These are phyloP conservation scores for Fragaria iinumae DNA, from an alignment of 306 rosid species.

Conservation along the genomic window DNA sequence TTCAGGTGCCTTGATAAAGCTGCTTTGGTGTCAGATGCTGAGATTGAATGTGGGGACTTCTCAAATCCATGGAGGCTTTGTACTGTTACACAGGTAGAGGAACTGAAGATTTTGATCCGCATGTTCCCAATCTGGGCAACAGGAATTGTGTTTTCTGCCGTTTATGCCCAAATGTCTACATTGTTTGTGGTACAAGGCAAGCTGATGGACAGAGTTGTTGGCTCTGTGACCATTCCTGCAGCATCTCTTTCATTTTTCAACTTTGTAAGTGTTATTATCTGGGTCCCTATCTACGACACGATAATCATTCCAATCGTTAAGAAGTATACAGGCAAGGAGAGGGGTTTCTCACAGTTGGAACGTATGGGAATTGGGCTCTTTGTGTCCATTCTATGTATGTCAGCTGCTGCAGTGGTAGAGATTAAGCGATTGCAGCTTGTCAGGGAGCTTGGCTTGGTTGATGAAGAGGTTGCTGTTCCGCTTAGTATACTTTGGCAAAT, in stretches of 20 bases:
- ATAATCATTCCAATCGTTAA: slow-evolving; percentile 28
- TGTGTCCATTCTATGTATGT: slow-evolving; percentile 23
- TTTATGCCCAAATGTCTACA: slow-evolving; percentile 38
- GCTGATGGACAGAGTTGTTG: slow-evolving; percentile 32
- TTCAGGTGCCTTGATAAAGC: slow-evolving; percentile 44
- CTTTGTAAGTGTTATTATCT: slow-evolving; percentile 10
- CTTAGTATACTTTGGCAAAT: slow-evolving; percentile 34
- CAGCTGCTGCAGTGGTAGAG: slow-evolving; percentile 36
- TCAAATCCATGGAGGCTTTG: slow-evolving; percentile 36
- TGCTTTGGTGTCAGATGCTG: slow-evolving; percentile 18
- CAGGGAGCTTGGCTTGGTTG: slow-evolving; percentile 15
- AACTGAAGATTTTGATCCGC: slow-evolving; percentile 33
- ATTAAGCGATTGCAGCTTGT: slow-evolving; percentile 26
- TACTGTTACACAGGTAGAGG: slow-evolving; percentile 36
- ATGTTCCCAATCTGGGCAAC: slow-evolving; percentile 41
- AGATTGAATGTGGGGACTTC: slow-evolving; percentile 7
- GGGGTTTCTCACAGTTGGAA: slow-evolving; percentile 34
- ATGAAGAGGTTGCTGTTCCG: slow-evolving; percentile 22
- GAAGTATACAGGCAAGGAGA: slow-evolving; percentile 19
- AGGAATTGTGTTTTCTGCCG: slow-evolving; percentile 30
- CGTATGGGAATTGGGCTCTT: slow-evolving; percentile 36
- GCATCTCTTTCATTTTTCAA: slow-evolving; percentile 31
- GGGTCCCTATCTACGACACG: slow-evolving; percentile 33
- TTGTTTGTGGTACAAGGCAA: slow-evolving; percentile 43
- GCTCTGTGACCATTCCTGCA: slow-evolving; percentile 30